A percentile compares a stretch with the other conserved stretches of the same genome.
Conservation (phyloP, 31 red algal species). For the Bonnemaisonia californica region DNA sequence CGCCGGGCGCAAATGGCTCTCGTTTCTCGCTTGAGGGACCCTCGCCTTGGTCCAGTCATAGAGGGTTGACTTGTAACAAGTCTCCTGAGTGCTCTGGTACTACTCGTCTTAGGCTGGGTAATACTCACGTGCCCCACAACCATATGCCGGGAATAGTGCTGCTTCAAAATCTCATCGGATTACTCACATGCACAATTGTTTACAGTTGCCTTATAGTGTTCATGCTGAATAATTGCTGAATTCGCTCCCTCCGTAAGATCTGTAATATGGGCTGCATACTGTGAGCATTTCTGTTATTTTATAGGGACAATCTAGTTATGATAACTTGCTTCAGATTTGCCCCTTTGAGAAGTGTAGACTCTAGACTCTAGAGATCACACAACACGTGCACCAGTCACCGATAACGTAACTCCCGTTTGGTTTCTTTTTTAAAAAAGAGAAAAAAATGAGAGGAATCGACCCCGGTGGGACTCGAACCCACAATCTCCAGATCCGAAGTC, state of each 20-base stretch:
- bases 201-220: constrained; percentile 15
- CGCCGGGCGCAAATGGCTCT: constrained; percentile 5
- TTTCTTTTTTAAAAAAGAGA: no score
- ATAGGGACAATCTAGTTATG: no score
- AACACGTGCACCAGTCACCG: no score
- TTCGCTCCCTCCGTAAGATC: constrained; percentile 13
- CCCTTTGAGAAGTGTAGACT: no score
- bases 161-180: constrained; percentile 12
- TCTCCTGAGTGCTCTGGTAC: background rate
- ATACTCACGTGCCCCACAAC: constrained; percentile 28
- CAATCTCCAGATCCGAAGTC: no score
- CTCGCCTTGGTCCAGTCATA: constrained; percentile 7
- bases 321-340: no score
- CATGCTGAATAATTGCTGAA: constrained; percentile 19
- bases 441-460: no score
- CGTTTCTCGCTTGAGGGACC: constrained; percentile 11
- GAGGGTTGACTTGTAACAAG: background rate
- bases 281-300: no score
- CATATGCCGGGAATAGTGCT: background rate
- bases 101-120: background rate
- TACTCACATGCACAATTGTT: constrained; percentile 18
- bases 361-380: no score
- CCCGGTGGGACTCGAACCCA: no score
- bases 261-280: no score
- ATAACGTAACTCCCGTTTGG: no score